Evolutionary conservation across 164 flowering plant species (phyloP), one percentile per base, ranked within the genome.

Genomic region (Paratinospora sagittata): DNA sequence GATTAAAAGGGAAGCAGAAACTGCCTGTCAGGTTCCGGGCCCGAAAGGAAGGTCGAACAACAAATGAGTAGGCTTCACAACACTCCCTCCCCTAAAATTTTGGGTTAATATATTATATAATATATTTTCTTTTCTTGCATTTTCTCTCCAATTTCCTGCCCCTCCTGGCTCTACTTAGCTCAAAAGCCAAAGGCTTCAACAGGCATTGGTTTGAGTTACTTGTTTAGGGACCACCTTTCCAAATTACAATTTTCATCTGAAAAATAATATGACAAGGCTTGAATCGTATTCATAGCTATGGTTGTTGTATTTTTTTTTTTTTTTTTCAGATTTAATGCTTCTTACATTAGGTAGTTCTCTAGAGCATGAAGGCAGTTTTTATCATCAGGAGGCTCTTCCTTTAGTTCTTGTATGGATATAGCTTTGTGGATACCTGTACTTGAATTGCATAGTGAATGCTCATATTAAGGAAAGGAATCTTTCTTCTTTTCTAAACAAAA

Each of bases 21-120:
- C 70, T 82, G n/a, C 76, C 73, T 9, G 8, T 36, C 23, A 80
- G 83, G 68, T 36, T 75, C 34, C 86, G 85, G 34, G 79, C 82
- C 30, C 82, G 97, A 75, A 92, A 84, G 82, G 92, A 76, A 78
- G 96, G 96, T 63, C 82, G 87, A 45, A 52, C 63, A 27, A 34
- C 52, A 55, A 67, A 68, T 75, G 19, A 75, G 45, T 71, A 81
- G 74, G 76, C 27, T 34, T 23, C 34, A 7, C 24, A 16, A 0
- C 39, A 33, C 36, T 21, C 58, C 26, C 10, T 27, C 30, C 23
- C 7, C 30, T 17, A n/a, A 78, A 36, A 66, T 64, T 74, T 72
- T 72, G 72, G 57, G 34, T 70, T 17, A n/a, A 39, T 24, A 23
- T 41, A 30, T 30, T 1, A 30, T 30, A 30, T 30, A 4, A 30